Evolutionary conservation across 768 basidiomycete species (phyloP).

Genomic region (Tricholoma furcatifolium): DNA sequence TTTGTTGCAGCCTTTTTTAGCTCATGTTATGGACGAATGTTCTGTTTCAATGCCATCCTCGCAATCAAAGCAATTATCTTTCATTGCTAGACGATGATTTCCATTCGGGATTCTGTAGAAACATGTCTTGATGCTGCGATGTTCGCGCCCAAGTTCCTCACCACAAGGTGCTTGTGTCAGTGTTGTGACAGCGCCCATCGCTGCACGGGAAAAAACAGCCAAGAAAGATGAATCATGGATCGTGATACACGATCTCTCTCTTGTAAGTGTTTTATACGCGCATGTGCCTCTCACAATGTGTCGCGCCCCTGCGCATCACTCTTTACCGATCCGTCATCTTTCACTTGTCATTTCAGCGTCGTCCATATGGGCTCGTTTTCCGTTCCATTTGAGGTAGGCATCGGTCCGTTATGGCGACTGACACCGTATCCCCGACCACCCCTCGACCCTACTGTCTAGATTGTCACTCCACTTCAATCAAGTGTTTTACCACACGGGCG

Average conservation of each 20-base stretch:
- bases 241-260: background rate
- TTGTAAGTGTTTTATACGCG: background rate
- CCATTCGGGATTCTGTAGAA: too few species aligned
- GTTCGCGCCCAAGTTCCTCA: too few species aligned
- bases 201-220: background rate
- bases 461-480: background rate
- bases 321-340: background rate
- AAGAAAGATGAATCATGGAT: background rate
- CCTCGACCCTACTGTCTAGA: background rate
- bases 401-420: background rate
- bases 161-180: background rate
- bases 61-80: slow-evolving; percentile 2
- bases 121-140: too few species aligned
- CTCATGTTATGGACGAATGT: too few species aligned
- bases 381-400: background rate
- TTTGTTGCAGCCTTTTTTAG: too few species aligned
- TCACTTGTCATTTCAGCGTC: background rate
- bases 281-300: background rate
- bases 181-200: background rate
- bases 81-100: background rate
- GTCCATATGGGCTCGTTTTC: background rate
- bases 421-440: slow-evolving; percentile 3
- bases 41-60: background rate
- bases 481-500: background rate
- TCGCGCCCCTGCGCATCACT: slow-evolving; percentile 4